Evolutionary conservation across 768 basidiomycete genomes (phyloP), one percentile per base, ranked within the genome.

Genomic region (Phaffia tasmanica): DNA sequence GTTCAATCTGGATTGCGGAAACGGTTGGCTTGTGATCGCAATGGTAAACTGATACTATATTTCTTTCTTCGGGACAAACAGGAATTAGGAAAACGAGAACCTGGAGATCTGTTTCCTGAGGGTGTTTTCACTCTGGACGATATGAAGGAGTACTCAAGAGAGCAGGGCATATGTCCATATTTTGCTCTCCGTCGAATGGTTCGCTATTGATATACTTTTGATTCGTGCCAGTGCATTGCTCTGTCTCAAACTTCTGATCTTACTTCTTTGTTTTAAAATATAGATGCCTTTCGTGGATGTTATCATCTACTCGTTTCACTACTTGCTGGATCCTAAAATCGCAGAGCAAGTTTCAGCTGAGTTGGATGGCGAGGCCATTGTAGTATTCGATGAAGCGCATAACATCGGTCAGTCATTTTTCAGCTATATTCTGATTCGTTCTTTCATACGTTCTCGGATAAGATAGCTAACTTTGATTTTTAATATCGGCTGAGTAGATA

Each of bases 281-380:
- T 70, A 98, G 94, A 87, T 99, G 84, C 86, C 90, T 0, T 94
- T 93, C 76, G 89, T 88, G 48, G 89, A 95, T 75, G 81, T 98
- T 72, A 85, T 99, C 76, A 98, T 99, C 76, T 99, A 97, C 75
- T 99, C 95, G 23, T 99, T 98, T 77, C 95, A 99, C 76, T 99
- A 99, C 75, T 81, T 99, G 35, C 83, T 99, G 35, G 95, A 99
- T 78, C 95, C 95, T 1, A 99, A 99, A 77, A 93, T 99, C 51
- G 95, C 95, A 0, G 95, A 98, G 72, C 93, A 98, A 78, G 95
- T 99, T 18, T 98, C 95, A 1, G 93, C 90, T 74, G 95, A 99
- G 76, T 81, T 99, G 78, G 89, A 88, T 9, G 98, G 97, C 73
- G 95, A 99, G 75, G 87, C 91, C 35, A 99, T 99, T 62, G 92